Base-by-base conservation (phyloP, 805 yeast genomes). In the Yarrowia phangngaensis region DNA sequence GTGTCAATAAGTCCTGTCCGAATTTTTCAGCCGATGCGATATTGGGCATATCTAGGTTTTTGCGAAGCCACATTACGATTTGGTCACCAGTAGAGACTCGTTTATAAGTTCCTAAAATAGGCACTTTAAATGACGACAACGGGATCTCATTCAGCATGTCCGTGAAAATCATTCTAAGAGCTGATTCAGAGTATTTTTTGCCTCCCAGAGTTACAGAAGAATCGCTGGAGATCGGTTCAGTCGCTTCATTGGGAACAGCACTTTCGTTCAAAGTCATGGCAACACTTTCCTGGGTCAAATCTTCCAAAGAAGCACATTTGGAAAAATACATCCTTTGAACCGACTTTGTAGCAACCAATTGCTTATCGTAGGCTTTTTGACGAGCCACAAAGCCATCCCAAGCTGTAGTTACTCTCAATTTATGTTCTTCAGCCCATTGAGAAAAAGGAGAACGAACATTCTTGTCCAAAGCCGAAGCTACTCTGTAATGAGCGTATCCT, bases 361-460 rank as follows among this genome's bases (percentile, higher is more conserved):
- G 67, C 40, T 64, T 69, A 29, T 73, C 70, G 60, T 76, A 82
- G 20, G 65, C 69, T 51, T 71, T 70, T 22, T 76, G 70, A 50
- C 75, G 76, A 8, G 65, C 70, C 29, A 63, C 60, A 16, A 84
- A 64, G 6, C 68, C 64, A 50, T 72, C 68, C 52, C 80, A 80
- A 20, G 81, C 73, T 53, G 73, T 75, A 27, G 70, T 73, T 1
- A 85, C 71, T 33, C 90, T 66, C 52, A 73, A 73, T 51, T 73
- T 74, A 64, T 86, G 94, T 43, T 79, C 84, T 16, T 66, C 65
- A 47, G 84, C 72, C 90, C 92, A 86, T 56, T 72, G 72, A 8
- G 74, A 62, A 55, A 86, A 82, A 0, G 94, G 95, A 8, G 70
- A 71, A 47, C 82, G 64, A 0, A 85, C 85, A 52, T 73, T 62